Conservation (phyloP, 2,329 filamentous ascomycete species). For the Apiospora phragmitis region DNA sequence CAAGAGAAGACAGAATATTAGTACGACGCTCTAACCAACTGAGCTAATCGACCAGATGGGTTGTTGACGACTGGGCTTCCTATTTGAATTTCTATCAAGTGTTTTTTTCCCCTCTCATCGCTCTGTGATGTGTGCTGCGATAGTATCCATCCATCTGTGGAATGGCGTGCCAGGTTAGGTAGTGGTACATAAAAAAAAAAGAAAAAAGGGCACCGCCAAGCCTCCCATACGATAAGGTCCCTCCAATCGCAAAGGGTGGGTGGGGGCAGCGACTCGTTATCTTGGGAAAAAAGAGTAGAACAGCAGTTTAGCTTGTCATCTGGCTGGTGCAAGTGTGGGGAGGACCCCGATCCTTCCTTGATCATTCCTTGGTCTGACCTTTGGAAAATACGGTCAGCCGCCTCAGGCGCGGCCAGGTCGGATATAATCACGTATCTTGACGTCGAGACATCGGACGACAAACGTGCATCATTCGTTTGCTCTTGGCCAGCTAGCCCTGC, state of each 20-base stretch:
- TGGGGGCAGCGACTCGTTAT: slow-evolving; percentile 6
- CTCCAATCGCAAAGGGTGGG: background rate
- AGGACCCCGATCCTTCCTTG: slow-evolving; percentile 4
- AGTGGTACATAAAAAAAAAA: background rate
- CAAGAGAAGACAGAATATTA: background rate
- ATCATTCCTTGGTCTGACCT: background rate
- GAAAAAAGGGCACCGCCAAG: background rate
- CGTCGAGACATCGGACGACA: background rate
- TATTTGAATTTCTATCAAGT: background rate
- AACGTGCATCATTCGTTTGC: slow-evolving; percentile 1
- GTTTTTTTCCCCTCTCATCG: background rate
- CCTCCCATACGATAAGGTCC: background rate
- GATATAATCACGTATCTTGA: slow-evolving; percentile 6
- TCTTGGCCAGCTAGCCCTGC: background rate
- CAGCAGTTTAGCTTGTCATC: background rate
- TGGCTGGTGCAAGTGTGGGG: background rate
- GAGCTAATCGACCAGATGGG: slow-evolving; percentile 3
- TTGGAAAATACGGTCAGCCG: slow-evolving; percentile 5
- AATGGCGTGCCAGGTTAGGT: background rate
- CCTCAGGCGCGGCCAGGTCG: background rate
- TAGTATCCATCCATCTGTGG: background rate
- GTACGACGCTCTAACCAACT: slow-evolving; percentile 9
- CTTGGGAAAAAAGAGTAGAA: background rate
- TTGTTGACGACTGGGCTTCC: background rate
- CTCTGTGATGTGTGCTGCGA: background rate